Evolutionary conservation across 345 rosid genomes (phyloP).

Genomic region (Citrus reticulata): DNA sequence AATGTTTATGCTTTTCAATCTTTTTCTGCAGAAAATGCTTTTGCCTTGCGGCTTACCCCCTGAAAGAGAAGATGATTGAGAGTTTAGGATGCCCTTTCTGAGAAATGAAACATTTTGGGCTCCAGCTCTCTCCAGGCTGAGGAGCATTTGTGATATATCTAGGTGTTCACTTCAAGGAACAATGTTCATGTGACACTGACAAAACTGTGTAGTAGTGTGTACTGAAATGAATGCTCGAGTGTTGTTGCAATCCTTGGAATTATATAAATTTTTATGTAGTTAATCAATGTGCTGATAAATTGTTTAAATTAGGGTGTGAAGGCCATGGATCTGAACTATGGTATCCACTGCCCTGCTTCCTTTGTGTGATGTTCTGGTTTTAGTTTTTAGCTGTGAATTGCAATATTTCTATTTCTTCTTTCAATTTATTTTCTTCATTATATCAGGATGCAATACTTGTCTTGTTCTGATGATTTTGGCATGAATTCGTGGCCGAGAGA

Average conservation of each 20-base stretch:
- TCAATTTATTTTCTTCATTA: not conserved
- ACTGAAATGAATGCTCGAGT: not conserved
- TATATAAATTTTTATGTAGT: not conserved
- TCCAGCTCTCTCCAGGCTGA: not conserved
- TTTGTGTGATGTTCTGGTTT: not conserved
- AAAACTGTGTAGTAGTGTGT: not conserved
- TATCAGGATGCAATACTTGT: not conserved
- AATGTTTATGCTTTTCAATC: not conserved
- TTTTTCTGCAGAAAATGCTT: conserved; percentile 82
- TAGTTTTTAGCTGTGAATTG: not conserved
- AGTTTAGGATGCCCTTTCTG: not conserved
- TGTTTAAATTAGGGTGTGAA: not conserved
- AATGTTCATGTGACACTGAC: not conserved
- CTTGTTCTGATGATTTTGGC: not conserved
- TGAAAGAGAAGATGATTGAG: conserved; percentile 85
- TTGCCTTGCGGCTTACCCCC: conserved; percentile 95
- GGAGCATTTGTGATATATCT: not conserved
- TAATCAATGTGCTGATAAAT: not conserved
- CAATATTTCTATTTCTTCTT: not conserved
- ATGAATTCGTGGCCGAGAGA: not conserved
- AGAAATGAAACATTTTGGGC: not conserved
- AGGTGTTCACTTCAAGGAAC: not conserved
- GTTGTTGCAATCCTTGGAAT: not conserved
- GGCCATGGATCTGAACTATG: not conserved
- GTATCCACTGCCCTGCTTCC: not conserved